phyloP scores from a whole-genome alignment of 208 protist genomes.

The Borovskyia barvae region DNA sequence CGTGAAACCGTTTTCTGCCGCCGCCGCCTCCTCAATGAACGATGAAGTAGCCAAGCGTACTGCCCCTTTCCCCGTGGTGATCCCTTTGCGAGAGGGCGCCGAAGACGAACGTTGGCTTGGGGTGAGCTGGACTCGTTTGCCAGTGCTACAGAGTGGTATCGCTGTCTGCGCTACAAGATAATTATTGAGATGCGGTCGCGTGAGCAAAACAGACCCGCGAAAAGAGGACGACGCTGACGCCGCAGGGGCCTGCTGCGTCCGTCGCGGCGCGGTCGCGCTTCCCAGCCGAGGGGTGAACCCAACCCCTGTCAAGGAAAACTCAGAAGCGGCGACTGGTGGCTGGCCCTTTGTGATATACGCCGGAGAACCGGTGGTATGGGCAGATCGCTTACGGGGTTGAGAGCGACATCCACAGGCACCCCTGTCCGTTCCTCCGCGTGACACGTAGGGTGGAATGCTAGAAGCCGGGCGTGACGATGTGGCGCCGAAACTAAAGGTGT shows the following conservation, averaged over 20 bases:
- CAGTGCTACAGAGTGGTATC: background rate
- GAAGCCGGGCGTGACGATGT: too few relatives aligned
- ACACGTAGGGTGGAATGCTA: too few relatives aligned
- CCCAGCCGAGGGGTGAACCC: background rate
- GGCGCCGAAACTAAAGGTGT: too few relatives aligned
- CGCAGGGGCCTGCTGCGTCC: background rate
- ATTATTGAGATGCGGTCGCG: constrained; percentile 18
- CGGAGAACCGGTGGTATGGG: too few relatives aligned
- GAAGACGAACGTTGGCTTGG: background rate
- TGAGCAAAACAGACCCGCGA: background rate
- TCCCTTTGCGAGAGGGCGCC: background rate
- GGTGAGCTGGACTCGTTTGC: background rate
- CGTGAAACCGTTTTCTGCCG: background rate
- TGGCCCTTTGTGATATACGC: too few relatives aligned
- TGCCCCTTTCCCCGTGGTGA: too few relatives aligned
- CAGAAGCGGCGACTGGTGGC: too few relatives aligned
- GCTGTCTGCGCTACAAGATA: constrained; percentile 12
- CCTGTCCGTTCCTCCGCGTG: too few relatives aligned
- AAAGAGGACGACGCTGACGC: background rate
- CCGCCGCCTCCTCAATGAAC: background rate
- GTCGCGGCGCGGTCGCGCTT: background rate
- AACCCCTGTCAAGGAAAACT: background rate
- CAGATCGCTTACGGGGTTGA: too few relatives aligned
- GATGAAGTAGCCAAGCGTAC: too few relatives aligned
- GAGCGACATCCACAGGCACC: too few relatives aligned